These are phyloP conservation scores for Torulaspora quercuum DNA, from an alignment of 805 yeast genomes.

Conservation along the genomic window DNA sequence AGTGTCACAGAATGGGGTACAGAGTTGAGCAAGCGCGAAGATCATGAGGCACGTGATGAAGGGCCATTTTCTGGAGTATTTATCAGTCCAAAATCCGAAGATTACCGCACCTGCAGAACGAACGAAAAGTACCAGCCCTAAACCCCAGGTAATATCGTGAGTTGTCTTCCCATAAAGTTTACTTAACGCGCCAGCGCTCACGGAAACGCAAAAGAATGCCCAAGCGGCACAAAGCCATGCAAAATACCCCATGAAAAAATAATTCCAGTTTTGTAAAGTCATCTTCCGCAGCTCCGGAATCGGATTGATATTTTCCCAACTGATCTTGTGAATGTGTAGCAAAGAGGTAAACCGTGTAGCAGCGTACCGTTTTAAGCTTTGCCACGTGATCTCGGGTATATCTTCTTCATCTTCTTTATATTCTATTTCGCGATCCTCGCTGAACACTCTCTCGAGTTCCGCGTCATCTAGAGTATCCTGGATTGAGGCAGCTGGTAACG, in stretches of 20 bases:
- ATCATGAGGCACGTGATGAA: slow-evolving; percentile 50
- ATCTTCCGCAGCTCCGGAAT: slow-evolving; percentile 41
- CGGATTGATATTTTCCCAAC: slow-evolving; percentile 40
- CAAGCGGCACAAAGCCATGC: slow-evolving; percentile 75
- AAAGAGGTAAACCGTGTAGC: slow-evolving; percentile 31
- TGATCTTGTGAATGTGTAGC: slow-evolving; percentile 28
- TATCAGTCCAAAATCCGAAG: slow-evolving; percentile 61
- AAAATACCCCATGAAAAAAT: slow-evolving; percentile 54
- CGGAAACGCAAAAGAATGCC: slow-evolving; percentile 63
- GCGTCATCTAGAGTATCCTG: slow-evolving; percentile 14
- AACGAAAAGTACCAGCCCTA: slow-evolving; percentile 67
- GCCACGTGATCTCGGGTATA: slow-evolving; percentile 5
- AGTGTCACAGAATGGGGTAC: slow-evolving; percentile 61
- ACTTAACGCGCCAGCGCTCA: slow-evolving; percentile 53
- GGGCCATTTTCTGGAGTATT: slow-evolving; percentile 67
- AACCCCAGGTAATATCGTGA: slow-evolving; percentile 64
- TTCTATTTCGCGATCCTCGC: slow-evolving; percentile 11
- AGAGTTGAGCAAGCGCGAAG: slow-evolving; percentile 57
- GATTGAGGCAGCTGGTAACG: slow-evolving; percentile 13
- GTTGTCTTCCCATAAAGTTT: slow-evolving; percentile 43
- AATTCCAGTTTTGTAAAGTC: slow-evolving; percentile 49
- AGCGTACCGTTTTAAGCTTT: slow-evolving; percentile 19
- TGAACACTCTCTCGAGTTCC: slow-evolving; percentile 12
- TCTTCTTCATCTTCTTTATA: slow-evolving; percentile 16
- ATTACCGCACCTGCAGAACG: slow-evolving; percentile 67